phyloP scores from a whole-genome alignment of 495 filamentous ascomycete genomes.

The Beverwykella pulmonaria region DNA sequence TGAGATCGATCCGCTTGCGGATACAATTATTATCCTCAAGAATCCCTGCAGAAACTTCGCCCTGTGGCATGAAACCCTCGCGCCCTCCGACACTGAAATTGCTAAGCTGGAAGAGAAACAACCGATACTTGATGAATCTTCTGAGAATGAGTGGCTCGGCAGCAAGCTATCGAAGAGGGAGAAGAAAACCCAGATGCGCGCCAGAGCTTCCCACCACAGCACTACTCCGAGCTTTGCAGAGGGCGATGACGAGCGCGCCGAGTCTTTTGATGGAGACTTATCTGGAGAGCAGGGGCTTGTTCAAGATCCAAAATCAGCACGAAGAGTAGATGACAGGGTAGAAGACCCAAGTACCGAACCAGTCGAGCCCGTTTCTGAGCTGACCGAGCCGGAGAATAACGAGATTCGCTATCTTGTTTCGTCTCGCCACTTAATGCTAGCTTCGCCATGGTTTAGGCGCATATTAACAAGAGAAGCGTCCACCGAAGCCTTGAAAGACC shows the following conservation, averaged over 20 bases:
- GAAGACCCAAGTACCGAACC: background rate
- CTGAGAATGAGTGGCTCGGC: background rate
- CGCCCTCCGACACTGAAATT: background rate
- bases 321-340: background rate
- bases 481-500: background rate
- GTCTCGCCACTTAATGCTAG: conserved; percentile 55
- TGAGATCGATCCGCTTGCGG: conserved; percentile 1
- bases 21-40: conserved; percentile 9
- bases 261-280: background rate
- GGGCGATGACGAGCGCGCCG: background rate
- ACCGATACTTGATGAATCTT: too few species aligned
- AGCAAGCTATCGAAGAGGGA: background rate
- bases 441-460: conserved; percentile 52
- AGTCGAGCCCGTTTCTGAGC: background rate
- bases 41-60: background rate
- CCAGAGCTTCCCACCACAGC: background rate
- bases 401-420: conserved; percentile 50
- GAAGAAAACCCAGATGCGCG: too few species aligned
- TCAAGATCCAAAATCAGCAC: background rate
- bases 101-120: background rate
- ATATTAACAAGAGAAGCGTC: conserved; percentile 25
- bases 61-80: background rate
- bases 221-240: background rate
- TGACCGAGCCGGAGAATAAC: background rate
- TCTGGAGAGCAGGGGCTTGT: background rate